phyloP scores from a whole-genome alignment of 805 yeast genomes.

The Suhomyces sp. region DNA sequence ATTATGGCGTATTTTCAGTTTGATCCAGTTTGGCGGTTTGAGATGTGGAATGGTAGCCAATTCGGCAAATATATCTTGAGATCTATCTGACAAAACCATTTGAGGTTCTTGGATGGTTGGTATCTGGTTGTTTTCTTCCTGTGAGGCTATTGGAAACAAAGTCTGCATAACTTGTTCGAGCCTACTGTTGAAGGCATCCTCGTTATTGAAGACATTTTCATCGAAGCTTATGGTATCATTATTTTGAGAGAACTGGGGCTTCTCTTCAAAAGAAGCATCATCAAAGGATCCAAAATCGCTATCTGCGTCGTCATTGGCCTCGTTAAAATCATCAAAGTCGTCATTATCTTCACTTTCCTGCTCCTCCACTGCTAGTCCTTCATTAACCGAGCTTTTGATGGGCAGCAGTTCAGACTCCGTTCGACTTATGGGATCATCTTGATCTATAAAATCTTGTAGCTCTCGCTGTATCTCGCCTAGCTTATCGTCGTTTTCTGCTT shows the following conservation, averaged over 20 bases:
- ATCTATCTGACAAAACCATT: constrained; percentile 28
- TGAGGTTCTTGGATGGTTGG: background rate
- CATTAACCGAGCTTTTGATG: background rate
- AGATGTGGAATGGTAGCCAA: constrained; percentile 48
- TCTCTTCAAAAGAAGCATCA: constrained; percentile 29
- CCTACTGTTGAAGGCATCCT: constrained; percentile 8
- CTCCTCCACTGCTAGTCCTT: background rate
- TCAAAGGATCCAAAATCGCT: constrained; percentile 41
- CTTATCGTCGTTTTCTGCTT: background rate
- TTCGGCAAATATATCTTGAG: constrained; percentile 42
- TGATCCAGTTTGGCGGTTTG: constrained; percentile 66
- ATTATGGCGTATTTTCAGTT: constrained; percentile 61
- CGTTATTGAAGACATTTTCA: constrained; percentile 13
- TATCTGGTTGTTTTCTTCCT: constrained; percentile 3
- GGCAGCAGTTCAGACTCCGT: background rate
- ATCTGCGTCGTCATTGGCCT: constrained; percentile 23
- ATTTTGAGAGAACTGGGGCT: constrained; percentile 4
- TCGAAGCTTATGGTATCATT: constrained; percentile 6
- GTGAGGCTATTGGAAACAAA: constrained; percentile 6
- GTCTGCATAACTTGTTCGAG: constrained; percentile 10
- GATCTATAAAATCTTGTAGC: background rate
- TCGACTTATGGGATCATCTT: background rate
- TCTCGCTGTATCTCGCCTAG: constrained; percentile 1
- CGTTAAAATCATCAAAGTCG: constrained; percentile 10
- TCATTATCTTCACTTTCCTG: background rate